Percentiles rank a stretch among this genome's conserved stretches.
These are phyloP conservation scores for Codiaeum variegatum DNA, from an alignment of 441 rosid species.

Conservation along the genomic window DNA sequence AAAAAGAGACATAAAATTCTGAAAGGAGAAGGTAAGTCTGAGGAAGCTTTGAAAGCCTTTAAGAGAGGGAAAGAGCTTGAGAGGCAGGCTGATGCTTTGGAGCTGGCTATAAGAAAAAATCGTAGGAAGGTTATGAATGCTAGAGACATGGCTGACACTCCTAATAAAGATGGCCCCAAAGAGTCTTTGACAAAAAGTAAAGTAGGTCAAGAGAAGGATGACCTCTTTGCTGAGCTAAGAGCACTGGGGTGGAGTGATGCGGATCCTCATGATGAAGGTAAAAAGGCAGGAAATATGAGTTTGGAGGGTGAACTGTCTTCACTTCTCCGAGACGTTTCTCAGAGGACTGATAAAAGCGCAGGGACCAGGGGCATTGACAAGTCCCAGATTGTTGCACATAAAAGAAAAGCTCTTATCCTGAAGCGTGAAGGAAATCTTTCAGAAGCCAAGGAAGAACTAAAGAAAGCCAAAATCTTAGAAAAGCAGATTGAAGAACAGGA, in stretches of 20 bases:
- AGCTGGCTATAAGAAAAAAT: conserved; percentile 52
- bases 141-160: conserved; percentile 32
- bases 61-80: conserved; percentile 95
- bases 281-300: conserved; percentile 43
- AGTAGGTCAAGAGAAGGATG: conserved; percentile 48
- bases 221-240: conserved; percentile 65
- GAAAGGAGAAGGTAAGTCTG: conserved; percentile 77
- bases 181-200: conserved; percentile 45
- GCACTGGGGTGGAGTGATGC: conserved; percentile 81
- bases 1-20: conserved; percentile 63
- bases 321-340: conserved; percentile 58
- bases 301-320: conserved; percentile 82
- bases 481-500: conserved; percentile 88
- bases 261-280: conserved; percentile 48
- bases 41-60: conserved; percentile 80
- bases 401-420: conserved; percentile 70
- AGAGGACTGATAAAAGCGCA: conserved; percentile 31
- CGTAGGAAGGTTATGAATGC: conserved; percentile 44
- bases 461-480: conserved; percentile 82
- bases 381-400: conserved; percentile 60
- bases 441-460: conserved; percentile 95
- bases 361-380: conserved; percentile 45
- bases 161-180: conserved; percentile 37
- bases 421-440: conserved; percentile 92
- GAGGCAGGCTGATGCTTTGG: conserved; percentile 81